phyloP scores from a whole-genome alignment of 2,329 filamentous ascomycete genomes.

The Monosporascus sp. region DNA sequence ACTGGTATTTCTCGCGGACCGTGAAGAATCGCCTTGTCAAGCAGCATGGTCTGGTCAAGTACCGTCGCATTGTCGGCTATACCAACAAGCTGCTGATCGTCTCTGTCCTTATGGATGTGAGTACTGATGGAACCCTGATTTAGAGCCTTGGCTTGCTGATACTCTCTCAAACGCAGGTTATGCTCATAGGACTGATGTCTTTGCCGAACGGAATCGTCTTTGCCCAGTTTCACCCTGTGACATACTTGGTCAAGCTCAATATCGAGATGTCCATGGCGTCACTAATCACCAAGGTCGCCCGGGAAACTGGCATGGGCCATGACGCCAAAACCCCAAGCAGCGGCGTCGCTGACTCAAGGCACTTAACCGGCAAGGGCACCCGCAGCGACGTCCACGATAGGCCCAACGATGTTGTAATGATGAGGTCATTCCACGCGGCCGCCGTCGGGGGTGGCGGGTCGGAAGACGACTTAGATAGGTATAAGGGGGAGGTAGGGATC shows the following conservation, averaged over 20 bases:
- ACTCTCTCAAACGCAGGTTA: slow-evolving; percentile 11
- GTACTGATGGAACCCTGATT: slow-evolving; percentile 3
- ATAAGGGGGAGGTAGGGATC: slow-evolving; percentile 2
- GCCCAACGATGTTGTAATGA: slow-evolving; percentile 1
- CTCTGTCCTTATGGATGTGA: slow-evolving; percentile 45
- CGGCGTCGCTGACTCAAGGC: slow-evolving; percentile 3
- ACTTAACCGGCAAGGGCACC: neutral
- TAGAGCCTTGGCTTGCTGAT: slow-evolving; percentile 2
- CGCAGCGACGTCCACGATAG: neutral
- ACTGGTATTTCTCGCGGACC: slow-evolving; percentile 45
- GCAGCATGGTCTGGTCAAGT: slow-evolving; percentile 44
- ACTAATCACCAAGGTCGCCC: slow-evolving; percentile 7
- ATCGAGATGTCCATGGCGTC: slow-evolving; percentile 18
- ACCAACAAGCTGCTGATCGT: slow-evolving; percentile 45
- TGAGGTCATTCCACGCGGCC: slow-evolving; percentile 8
- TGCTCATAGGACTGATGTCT: slow-evolving; percentile 16
- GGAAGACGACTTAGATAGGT: slow-evolving; percentile 2
- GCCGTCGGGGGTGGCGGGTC: slow-evolving; percentile 1
- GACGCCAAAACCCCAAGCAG: neutral
- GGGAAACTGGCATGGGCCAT: slow-evolving; percentile 4
- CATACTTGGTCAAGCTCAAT: slow-evolving; percentile 16
- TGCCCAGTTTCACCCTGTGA: slow-evolving; percentile 13
- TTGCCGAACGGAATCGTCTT: slow-evolving; percentile 10
- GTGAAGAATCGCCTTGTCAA: slow-evolving; percentile 43
- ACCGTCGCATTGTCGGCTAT: slow-evolving; percentile 43